A percentile compares a stretch with the other conserved stretches of the same genome.
Evolutionary conservation across 768 basidiomycete species (phyloP).

Genomic region (Brasilioporus rufonigricans): DNA sequence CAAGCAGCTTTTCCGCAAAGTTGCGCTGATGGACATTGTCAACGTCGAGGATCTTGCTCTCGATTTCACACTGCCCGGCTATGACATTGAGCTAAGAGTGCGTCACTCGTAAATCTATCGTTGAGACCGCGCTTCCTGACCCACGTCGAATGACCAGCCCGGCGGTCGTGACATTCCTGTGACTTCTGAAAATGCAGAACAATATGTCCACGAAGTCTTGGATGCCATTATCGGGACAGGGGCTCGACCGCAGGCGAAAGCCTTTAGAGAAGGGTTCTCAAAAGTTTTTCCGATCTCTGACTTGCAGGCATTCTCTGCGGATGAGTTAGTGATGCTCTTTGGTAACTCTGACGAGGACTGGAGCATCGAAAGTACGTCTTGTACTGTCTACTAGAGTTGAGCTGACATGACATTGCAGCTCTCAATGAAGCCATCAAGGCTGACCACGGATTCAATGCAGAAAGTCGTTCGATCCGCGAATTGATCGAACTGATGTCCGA

Average conservation of each 20-base stretch:
- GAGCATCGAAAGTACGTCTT: constrained; percentile 78
- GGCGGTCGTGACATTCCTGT: constrained; percentile 79
- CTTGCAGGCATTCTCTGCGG: constrained; percentile 87
- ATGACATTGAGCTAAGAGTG: constrained; percentile 88
- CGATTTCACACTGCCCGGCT: constrained; percentile 96
- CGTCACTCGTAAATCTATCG: constrained; percentile 21
- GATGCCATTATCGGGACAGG: constrained; percentile 87
- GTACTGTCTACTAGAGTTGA: not conserved
- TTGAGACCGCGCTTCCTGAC: not conserved
- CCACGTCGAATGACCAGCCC: constrained; percentile 42
- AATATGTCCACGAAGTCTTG: constrained; percentile 85
- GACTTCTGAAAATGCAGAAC: constrained; percentile 82
- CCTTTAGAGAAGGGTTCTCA: constrained; percentile 93
- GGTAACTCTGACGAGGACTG: constrained; percentile 99
- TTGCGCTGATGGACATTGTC: constrained; percentile 57
- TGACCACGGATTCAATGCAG: constrained; percentile 96
- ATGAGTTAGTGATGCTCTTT: constrained; percentile 94
- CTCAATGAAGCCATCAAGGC: constrained; percentile 90
- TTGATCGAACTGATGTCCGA: constrained; percentile 84
- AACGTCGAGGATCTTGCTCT: constrained; percentile 85
- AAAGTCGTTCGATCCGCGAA: constrained; percentile 87
- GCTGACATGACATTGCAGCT: constrained; percentile 44
- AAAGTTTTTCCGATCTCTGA: constrained; percentile 95
- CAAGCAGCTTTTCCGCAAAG: constrained; percentile 51
- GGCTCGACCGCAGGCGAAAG: constrained; percentile 73